phyloP scores from a whole-genome alignment of 257 asterid species.

The Henckelia pumila region DNA sequence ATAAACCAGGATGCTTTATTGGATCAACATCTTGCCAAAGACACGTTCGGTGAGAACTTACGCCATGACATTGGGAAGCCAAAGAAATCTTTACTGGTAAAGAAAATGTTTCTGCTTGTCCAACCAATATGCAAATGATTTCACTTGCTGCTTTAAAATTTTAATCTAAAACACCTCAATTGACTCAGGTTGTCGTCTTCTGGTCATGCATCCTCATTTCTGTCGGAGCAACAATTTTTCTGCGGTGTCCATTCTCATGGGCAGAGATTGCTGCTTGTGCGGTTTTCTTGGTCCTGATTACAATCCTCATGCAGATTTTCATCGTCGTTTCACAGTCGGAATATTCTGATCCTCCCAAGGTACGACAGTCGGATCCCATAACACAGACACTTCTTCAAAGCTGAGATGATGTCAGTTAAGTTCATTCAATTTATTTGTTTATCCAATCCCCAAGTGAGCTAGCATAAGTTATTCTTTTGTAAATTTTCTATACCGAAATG shows the following conservation, averaged over 20 bases:
- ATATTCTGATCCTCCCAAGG: constrained; percentile 42
- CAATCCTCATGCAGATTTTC: constrained; percentile 70
- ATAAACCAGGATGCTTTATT: constrained; percentile 58
- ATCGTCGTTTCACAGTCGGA: constrained; percentile 65
- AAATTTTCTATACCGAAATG: background rate
- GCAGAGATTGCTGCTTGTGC: constrained; percentile 53
- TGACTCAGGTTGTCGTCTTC: constrained; percentile 54
- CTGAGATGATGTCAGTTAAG: constrained; percentile 17
- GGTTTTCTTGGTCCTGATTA: constrained; percentile 52
- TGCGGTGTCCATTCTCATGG: constrained; percentile 62
- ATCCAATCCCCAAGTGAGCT: background rate
- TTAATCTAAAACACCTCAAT: background rate
- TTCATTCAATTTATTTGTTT: constrained; percentile 2
- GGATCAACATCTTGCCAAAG: constrained; percentile 63
- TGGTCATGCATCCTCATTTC: constrained; percentile 59
- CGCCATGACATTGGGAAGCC: constrained; percentile 54
- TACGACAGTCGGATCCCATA: constrained; percentile 34
- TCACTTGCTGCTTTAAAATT: background rate
- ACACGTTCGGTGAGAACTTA: constrained; percentile 52
- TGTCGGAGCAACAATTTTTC: constrained; percentile 40
- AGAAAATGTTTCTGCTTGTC: background rate
- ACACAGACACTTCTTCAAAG: constrained; percentile 50
- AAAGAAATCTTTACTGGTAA: constrained; percentile 64
- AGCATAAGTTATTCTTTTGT: background rate
- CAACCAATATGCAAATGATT: background rate